A percentile compares a stretch with the other conserved stretches of the same genome.
Evolutionary conservation across 2,329 filamentous ascomycete species (phyloP).

Genomic region (Diaporthe batatas): DNA sequence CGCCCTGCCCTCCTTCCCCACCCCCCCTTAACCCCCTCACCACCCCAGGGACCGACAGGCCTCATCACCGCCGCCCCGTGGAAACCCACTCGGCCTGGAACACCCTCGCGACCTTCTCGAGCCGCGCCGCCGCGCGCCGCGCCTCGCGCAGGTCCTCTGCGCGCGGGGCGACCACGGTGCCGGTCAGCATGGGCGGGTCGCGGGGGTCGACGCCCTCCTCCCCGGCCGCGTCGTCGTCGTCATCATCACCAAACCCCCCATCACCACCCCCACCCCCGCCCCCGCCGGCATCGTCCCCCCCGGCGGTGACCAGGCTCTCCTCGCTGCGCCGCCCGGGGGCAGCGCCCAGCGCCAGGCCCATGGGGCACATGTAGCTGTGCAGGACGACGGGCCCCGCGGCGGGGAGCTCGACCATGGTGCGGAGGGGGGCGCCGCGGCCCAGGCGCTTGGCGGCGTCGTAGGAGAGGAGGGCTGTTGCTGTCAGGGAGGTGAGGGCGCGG

Average conservation of each 20-base stretch:
- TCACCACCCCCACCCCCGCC: background rate
- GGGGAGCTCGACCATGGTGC: constrained; percentile 70
- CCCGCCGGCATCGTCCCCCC: background rate
- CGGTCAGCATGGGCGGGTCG: constrained; percentile 65
- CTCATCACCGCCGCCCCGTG: constrained; percentile 44
- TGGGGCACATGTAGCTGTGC: constrained; percentile 43
- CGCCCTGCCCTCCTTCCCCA: too few species aligned
- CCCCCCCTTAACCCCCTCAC: too few species aligned
- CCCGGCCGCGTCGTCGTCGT: constrained; percentile 40
- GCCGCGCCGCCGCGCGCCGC: constrained; percentile 62
- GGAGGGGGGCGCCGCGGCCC: constrained; percentile 65
- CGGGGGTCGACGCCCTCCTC: constrained; percentile 44
- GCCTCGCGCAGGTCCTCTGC: constrained; percentile 64
- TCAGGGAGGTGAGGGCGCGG: constrained; percentile 65
- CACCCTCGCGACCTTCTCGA: constrained; percentile 67
- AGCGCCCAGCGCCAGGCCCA: constrained; percentile 39
- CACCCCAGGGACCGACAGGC: too few species aligned
- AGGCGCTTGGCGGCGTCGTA: constrained; percentile 67
- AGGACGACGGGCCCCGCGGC: constrained; percentile 58
- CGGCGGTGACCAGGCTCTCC: constrained; percentile 8
- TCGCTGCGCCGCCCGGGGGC: background rate
- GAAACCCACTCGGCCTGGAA: constrained; percentile 68
- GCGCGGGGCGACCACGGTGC: constrained; percentile 65
- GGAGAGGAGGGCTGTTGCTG: constrained; percentile 65
- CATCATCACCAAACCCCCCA: background rate